phyloP scores from a whole-genome alignment of 208 protist species.

The Spironucleus salmonicida region DNA sequence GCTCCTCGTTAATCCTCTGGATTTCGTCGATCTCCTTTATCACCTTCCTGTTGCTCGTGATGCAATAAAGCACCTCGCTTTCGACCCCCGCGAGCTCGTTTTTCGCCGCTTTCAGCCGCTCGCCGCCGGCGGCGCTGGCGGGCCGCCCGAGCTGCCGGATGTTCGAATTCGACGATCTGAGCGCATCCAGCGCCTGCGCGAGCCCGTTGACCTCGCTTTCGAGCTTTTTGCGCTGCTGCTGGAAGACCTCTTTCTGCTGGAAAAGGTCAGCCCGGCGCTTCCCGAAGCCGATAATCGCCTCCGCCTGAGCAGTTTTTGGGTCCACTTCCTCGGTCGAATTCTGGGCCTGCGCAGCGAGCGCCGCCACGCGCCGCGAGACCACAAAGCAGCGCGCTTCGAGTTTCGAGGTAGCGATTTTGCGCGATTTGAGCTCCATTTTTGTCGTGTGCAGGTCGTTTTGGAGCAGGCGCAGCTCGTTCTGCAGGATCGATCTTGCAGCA shows the following conservation, averaged over 20 bases:
- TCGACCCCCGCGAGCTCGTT: not conserved
- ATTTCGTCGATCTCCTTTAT: not conserved
- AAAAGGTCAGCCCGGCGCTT: not conserved
- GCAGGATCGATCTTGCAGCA: not conserved
- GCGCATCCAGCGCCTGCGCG: not conserved
- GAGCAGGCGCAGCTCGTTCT: constrained; percentile 1
- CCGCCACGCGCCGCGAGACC: not conserved
- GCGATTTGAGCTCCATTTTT: not conserved
- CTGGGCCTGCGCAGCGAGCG: not conserved
- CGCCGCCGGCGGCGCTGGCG: not conserved
- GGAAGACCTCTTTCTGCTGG: not conserved
- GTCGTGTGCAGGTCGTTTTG: not conserved
- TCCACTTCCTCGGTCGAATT: not conserved
- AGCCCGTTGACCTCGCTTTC: constrained; percentile 19
- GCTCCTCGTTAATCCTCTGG: not conserved
- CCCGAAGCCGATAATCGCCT: constrained; percentile 17
- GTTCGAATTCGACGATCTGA: not conserved
- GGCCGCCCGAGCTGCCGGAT: not conserved
- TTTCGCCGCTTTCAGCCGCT: not conserved
- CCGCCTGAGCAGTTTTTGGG: constrained; percentile 14
- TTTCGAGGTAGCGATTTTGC: not conserved
- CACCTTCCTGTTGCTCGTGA: not conserved
- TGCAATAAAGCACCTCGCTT: constrained; percentile 1
- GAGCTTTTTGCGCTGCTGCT: not conserved
- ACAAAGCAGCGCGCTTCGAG: not conserved